Evolutionary conservation across 768 basidiomycete species (phyloP).

Genomic region (Termitomyces bulborhizus): DNA sequence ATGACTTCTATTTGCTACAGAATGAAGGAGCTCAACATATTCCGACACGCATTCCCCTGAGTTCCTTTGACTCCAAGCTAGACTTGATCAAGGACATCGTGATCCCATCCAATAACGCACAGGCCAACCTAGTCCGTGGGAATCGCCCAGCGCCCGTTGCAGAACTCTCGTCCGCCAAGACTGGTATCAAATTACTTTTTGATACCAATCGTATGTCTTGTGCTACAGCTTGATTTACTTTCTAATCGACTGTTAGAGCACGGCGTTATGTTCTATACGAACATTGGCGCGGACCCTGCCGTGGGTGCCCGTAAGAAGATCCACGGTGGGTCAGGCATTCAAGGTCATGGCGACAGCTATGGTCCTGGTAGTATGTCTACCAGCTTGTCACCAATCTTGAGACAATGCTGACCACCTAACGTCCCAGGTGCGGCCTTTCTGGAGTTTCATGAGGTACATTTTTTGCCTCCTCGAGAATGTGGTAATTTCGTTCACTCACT

Average conservation of each 20-base stretch:
- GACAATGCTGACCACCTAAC: conserved; percentile 2
- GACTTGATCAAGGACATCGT: conserved; percentile 43
- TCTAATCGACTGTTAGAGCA: conserved; percentile 37
- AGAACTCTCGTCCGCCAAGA: conserved; percentile 47
- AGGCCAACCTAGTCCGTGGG: conserved; percentile 17
- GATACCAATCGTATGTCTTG: conserved; percentile 62
- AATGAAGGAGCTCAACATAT: conserved; percentile 27
- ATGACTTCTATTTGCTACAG: conserved; percentile 59
- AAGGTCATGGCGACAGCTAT: conserved; percentile 53
- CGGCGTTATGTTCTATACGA: conserved; percentile 72
- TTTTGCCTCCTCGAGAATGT: background rate
- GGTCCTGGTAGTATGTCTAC: conserved; percentile 43
- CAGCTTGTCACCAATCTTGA: background rate
- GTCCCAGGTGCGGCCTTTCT: conserved; percentile 53
- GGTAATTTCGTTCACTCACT: conserved; percentile 1
- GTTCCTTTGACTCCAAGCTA: conserved; percentile 32
- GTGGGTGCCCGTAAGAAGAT: conserved; percentile 63
- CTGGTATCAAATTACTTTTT: conserved; percentile 56
- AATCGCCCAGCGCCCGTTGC: conserved; percentile 38
- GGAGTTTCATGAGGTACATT: conserved; percentile 58
- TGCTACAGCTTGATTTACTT: background rate
- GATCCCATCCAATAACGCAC: conserved; percentile 24
- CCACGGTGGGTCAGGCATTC: conserved; percentile 65
- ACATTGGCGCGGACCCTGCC: conserved; percentile 40
- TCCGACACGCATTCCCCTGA: conserved; percentile 42